Base-by-base conservation (phyloP, 2,329 filamentous ascomycete genomes). In the Exophiala calicioides region DNA sequence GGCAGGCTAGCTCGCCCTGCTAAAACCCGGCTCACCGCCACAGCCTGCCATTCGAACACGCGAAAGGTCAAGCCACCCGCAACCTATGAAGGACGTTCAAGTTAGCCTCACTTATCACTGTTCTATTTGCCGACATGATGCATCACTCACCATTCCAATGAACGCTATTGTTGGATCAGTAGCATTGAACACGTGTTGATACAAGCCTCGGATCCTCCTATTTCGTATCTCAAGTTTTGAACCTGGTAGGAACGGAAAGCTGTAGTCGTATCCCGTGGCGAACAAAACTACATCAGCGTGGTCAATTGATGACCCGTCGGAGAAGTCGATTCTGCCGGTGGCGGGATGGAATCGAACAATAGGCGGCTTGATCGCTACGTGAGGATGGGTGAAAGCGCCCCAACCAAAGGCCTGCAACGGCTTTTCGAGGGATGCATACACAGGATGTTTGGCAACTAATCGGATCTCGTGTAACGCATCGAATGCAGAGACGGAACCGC, bases 141-240 rank as follows among this genome's bases (percentile, higher is more conserved):
- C n/a, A 24, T 23, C 16, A 40, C 37, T 36, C n/a, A 47, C 44
- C 44, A 29, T 30, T 39, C 65, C 65, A 10, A 69, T 31, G 30
- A 68, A 68, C 2, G 60, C 58, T 0, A 69, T 47, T 0, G 59
- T 62, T 1, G 65, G 65, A 35, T 68, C 65, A 5, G 52, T 52
- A 30, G 57, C 59, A n/a, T 65, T 60, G 35, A 69, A 69, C 3
- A 68, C 53, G 47, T 69, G 66, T 36, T 65, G 59, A 45, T 67
- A 69, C 13, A 68, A 43, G 49, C 66, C 62, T 1, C 60, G 62
- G 0, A 68, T 57, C 1, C 62, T 60, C 12, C 67, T 66, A 36
- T 68, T 67, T 8, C 58, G 51, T 2, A 60, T 63, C 5, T 55
- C 53, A 0, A 53, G 53, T 21, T 60, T 55, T 0, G 55, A 52